These are phyloP conservation scores for Aspergillus heteromorphus DNA, from an alignment of 495 filamentous ascomycete species.

Conservation along the genomic window DNA sequence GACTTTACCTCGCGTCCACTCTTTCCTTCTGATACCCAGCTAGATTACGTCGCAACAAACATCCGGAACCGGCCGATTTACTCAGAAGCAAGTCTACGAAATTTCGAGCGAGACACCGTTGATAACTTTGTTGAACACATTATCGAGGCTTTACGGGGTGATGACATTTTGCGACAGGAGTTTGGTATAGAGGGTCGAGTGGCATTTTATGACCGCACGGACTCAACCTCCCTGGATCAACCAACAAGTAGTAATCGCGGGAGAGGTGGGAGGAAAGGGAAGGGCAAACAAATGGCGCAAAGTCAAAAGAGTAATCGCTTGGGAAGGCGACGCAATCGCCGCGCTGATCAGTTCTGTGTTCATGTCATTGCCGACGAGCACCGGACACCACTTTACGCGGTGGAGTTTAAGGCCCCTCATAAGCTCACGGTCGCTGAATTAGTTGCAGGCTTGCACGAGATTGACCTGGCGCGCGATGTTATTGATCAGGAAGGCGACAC, in stretches of 20 bases:
- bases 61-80: conserved; percentile 22
- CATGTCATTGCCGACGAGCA: conserved; percentile 16
- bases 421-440: conserved; percentile 23
- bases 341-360: conserved; percentile 22
- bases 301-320: conserved; percentile 13
- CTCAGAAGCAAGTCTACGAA: conserved; percentile 21
- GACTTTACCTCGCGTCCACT: conserved; percentile 17
- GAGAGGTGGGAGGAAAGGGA: conserved; percentile 17
- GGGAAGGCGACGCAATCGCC: conserved; percentile 15
- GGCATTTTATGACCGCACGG: conserved; percentile 20
- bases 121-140: conserved; percentile 24
- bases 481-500: conserved; percentile 25
- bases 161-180: conserved; percentile 17
- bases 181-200: conserved; percentile 21
- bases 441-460: conserved; percentile 25
- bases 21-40: conserved; percentile 15
- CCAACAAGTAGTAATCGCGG: conserved; percentile 11
- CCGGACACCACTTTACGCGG: conserved; percentile 19
- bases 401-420: conserved; percentile 27
- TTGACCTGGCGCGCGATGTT: conserved; percentile 23
- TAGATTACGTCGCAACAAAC: conserved; percentile 20
- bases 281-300: conserved; percentile 11
- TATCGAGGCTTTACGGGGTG: conserved; percentile 18
- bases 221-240: conserved; percentile 20
- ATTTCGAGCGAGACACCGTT: conserved; percentile 24